Evolutionary conservation across 1,284 basidiomycete species (phyloP), one percentile per base, ranked within the genome.

Genomic region (Testicularia cyperi): DNA sequence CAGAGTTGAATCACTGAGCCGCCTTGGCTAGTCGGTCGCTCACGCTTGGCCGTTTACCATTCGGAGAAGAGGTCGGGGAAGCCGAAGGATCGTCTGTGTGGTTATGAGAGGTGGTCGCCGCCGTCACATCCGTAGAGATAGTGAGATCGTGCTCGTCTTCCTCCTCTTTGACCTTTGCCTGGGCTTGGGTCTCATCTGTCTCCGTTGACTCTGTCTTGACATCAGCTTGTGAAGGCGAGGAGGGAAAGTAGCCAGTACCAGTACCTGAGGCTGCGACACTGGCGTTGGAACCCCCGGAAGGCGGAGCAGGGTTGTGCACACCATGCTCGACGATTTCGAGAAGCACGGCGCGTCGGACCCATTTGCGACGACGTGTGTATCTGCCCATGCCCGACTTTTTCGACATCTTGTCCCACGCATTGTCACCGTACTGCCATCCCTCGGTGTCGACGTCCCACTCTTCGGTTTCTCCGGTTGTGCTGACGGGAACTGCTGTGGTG

Each of bases 371-470:
- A 5, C 78, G 55, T 8, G 78, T 79, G 44, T 79, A 79, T 36
- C 74, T 90, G 66, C 92, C 88, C 78, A 94, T 83, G 1, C 90
- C 89, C 32, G 87, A 88, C 66, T 86, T 87, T 40, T 80, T 80
- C 49, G 83, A 85, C 53, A 84, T 82, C 39, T 81, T 83, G 68
- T 95, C 92, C 92, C 92, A 96, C 73, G 94, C 92, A 77, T 96
- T 96, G 70, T 94, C 92, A 3, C 86, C 88, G 74, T 92, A 95
- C 23, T 92, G 83, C 92, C 92, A 95, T 1, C 92, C 92, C 48
- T 94, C 90, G 1, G 81, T 72, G 74, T 96, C 92, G 1, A 91
- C 94, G 26, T 62, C 58, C 57, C 52, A 64, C 15, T 46, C 54
- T 8, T 43, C 35, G 13, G 16, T 9, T 16, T 31, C 24, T n/a